These are phyloP conservation scores for Cutaneotrichosporon curvatum DNA, from an alignment of 1,284 basidiomycete species.

Conservation along the genomic window DNA sequence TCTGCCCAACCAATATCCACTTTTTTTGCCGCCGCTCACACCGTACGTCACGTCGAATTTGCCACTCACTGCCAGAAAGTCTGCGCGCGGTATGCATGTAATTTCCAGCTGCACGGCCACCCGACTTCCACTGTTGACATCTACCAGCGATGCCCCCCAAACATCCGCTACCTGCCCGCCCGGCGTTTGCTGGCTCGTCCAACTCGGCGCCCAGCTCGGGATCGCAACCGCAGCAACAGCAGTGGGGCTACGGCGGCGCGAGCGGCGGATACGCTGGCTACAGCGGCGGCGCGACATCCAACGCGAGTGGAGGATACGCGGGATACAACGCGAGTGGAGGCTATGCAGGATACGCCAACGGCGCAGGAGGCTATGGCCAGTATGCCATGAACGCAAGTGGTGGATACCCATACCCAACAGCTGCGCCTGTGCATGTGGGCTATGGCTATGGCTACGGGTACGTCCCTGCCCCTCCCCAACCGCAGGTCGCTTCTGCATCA, in stretches of 20 bases:
- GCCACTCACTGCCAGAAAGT: no score
- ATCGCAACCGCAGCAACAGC: background rate
- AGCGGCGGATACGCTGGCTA: slow-evolving; percentile 7
- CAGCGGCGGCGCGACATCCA: background rate
- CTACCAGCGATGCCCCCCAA: background rate
- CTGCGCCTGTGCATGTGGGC: background rate
- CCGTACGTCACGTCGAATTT: no score
- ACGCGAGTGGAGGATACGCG: background rate
- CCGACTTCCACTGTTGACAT: no score
- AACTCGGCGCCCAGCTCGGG: background rate
- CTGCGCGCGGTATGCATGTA: no score
- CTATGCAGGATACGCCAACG: background rate
- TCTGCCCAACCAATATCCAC: slow-evolving; percentile 1
- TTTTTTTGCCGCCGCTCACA: background rate
- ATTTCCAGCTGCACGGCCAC: no score
- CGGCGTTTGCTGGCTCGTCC: background rate
- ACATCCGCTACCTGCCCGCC: background rate
- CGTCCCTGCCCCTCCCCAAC: background rate
- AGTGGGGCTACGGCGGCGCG: background rate
- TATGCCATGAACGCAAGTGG: slow-evolving; percentile 1
- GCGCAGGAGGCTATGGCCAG: background rate
- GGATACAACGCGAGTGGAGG: background rate
- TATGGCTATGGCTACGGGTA: background rate
- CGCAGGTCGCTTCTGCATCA: no score
- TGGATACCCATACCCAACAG: background rate